Base-by-base conservation (phyloP, 2,329 filamentous ascomycete species). In the Talaromyces amestolkiae region DNA sequence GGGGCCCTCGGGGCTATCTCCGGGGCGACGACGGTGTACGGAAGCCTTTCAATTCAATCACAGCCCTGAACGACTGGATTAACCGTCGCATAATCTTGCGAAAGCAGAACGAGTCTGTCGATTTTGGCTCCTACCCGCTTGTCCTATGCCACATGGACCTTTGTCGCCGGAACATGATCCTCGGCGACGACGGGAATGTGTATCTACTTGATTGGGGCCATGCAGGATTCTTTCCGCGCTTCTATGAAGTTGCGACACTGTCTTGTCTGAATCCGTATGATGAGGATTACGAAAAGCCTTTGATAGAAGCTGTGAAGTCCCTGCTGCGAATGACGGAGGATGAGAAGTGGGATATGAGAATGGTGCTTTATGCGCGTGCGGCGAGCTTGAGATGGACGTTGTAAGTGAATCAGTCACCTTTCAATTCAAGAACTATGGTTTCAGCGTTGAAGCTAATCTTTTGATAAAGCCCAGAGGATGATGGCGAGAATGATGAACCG, bases 141-240 rank as follows among this genome's bases (percentile, higher is more conserved):
- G 68, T 72, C 47, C 65, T 73, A 19, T 72, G 69, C 53, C 70
- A 74, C 61, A 65, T 71, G 56, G 72, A 74, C 60, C 63, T 73
- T 7, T 68, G 66, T 63, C 71, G 68, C 35, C 67, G 69, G 19
- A 74, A 73, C 49, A 71, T 73, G 35, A 72, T 73, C n/a, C 63
- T 73, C 19, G 65, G 63, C 54, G 68, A 70, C 41, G 69, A 73
- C 27, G 61, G 62, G 1, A 27, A 63, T 47, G 67, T 72, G 15
- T 71, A 68, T 67, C 67, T 74, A 15, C 49, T 73, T 31, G 70
- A 74, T 41, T 73, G 71, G 71, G 70, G 63, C 9, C 67, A 67
- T 63, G 68, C 71, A 15, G 69, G 69, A 19, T 66, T 74, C 49
- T 72, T 68, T 60, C 71, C 69, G 19, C 69, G 66, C 2, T 70